These are phyloP conservation scores for Pseudopyrenochaeta lycopersici DNA, from an alignment of 2,329 filamentous ascomycete species.

Conservation along the genomic window DNA sequence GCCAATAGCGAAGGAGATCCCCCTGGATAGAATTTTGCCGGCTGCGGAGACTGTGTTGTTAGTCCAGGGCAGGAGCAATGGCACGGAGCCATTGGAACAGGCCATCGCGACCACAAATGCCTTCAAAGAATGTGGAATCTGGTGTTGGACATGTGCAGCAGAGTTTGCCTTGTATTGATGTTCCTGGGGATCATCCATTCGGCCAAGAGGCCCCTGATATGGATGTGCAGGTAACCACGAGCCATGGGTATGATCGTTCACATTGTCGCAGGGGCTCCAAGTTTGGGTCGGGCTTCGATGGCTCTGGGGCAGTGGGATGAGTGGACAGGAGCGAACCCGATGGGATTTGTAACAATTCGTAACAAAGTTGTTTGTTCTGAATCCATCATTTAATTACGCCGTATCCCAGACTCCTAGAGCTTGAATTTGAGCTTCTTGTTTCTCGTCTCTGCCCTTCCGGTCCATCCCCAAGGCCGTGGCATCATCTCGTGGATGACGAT, in stretches of 20 bases:
- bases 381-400: no score
- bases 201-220: no score
- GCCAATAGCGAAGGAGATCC: slow-evolving; percentile 23
- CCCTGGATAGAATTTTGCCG: slow-evolving; percentile 20
- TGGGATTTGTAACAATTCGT: no score
- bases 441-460: no score
- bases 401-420: no score
- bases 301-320: neutral
- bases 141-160: no score
- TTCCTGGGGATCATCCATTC: no score
- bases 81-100: slow-evolving; percentile 24
- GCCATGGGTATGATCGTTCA: neutral
- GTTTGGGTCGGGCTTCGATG: neutral
- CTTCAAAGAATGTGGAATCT: slow-evolving; percentile 1
- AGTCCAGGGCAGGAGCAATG: slow-evolving; percentile 25
- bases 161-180: no score
- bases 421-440: no score
- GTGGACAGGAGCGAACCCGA: neutral
- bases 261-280: neutral
- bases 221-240: neutral
- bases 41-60: slow-evolving; percentile 23
- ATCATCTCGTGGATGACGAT: no score
- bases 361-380: no score
- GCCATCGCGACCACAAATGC: slow-evolving; percentile 13
- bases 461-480: no score